phyloP scores from a whole-genome alignment of 2,329 filamentous ascomycete species.

The Aspergillus pseudoterreus region DNA sequence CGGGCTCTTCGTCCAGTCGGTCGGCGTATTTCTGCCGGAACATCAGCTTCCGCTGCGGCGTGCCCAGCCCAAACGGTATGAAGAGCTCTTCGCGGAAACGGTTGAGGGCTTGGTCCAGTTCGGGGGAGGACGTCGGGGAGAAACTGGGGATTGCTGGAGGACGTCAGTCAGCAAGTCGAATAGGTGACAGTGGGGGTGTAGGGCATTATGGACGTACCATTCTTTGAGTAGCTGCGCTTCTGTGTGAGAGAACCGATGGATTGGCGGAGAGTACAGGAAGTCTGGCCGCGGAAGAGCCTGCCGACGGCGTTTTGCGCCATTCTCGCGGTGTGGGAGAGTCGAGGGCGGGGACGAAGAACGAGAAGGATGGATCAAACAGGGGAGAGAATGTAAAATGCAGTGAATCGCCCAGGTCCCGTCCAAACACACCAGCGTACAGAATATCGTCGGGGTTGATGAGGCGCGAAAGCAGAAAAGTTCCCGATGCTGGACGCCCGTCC shows the following conservation, averaged over 20 bases:
- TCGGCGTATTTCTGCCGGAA: slow-evolving; percentile 35
- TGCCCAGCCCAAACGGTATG: slow-evolving; percentile 37
- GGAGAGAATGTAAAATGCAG: too few relatives aligned
- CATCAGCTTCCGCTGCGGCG: slow-evolving; percentile 37
- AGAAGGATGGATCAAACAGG: background rate
- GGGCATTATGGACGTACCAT: slow-evolving; percentile 20
- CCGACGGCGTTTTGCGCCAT: slow-evolving; percentile 40
- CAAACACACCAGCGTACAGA: background rate
- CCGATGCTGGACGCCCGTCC: slow-evolving; percentile 16
- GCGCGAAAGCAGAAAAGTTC: slow-evolving; percentile 24
- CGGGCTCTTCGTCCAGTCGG: slow-evolving; percentile 36
- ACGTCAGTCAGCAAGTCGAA: background rate
- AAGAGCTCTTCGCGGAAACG: slow-evolving; percentile 44
- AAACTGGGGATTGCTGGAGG: slow-evolving; percentile 37
- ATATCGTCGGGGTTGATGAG: background rate
- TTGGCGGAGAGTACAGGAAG: slow-evolving; percentile 28
- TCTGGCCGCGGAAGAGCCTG: slow-evolving; percentile 37
- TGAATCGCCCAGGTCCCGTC: background rate
- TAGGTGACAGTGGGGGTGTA: background rate
- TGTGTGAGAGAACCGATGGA: slow-evolving; percentile 29
- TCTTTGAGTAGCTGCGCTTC: slow-evolving; percentile 28
- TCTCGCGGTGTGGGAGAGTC: slow-evolving; percentile 3
- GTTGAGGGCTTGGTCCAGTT: slow-evolving; percentile 39
- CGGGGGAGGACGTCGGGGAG: slow-evolving; percentile 34
- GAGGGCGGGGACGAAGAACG: background rate